phyloP scores from a whole-genome alignment of 768 basidiomycete genomes.

The Boletus sensibilis region DNA sequence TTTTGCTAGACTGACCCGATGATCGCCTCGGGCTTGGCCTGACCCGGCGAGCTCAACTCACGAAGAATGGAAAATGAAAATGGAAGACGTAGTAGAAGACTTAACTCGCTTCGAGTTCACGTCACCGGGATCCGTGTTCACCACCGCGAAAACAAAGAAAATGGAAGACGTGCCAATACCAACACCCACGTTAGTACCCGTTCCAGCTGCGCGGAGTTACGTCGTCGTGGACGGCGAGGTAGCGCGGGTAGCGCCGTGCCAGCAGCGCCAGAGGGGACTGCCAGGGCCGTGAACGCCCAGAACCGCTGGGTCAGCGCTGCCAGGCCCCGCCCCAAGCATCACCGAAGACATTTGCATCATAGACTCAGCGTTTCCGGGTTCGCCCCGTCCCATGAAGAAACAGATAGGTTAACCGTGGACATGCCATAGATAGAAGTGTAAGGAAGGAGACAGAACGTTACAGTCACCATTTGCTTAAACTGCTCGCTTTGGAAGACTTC shows the following conservation, averaged over 20 bases:
- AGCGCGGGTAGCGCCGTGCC: constrained; percentile 24
- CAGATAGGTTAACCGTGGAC: neutral
- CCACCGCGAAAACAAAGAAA: neutral
- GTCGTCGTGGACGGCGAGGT: constrained; percentile 17
- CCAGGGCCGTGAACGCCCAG: constrained; percentile 58
- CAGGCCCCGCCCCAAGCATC: constrained; percentile 35
- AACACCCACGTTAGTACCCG: constrained; percentile 16
- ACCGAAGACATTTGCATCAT: constrained; percentile 71
- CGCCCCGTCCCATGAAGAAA: constrained; percentile 42
- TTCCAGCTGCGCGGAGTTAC: constrained; percentile 22
- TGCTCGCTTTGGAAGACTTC: constrained; percentile 73
- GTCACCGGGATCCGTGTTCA: too few species aligned
- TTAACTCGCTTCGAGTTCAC: neutral
- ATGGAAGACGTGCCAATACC: constrained; percentile 5
- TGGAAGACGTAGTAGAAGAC: too few species aligned
- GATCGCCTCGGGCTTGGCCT: too few species aligned
- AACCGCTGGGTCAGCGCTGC: constrained; percentile 28
- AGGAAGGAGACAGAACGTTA: constrained; percentile 2
- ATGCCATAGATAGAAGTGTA: neutral
- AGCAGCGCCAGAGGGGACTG: constrained; percentile 40
- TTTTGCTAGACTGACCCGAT: too few species aligned
- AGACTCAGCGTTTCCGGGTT: constrained; percentile 73
- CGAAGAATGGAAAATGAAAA: too few species aligned
- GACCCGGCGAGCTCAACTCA: too few species aligned
- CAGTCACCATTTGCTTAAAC: constrained; percentile 75